Conservation (phyloP, 495 filamentous ascomycete species). For the Rhypophila decipiens region DNA sequence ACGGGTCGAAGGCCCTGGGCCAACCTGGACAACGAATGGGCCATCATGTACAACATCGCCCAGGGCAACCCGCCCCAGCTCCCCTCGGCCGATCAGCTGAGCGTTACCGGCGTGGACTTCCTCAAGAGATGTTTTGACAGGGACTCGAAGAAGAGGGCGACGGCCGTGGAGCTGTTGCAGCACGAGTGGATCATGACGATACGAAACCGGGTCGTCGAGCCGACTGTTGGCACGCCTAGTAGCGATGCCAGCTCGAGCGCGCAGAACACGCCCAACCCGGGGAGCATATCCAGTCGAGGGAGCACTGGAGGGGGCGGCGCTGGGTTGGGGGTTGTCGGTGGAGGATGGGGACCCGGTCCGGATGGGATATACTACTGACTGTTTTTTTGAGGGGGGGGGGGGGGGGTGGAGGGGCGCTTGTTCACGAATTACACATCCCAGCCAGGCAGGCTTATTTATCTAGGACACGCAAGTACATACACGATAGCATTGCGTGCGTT, state of each 20-base stretch:
- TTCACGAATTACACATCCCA: too few relatives aligned
- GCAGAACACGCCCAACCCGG: slow-evolving; percentile 29
- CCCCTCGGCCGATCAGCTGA: slow-evolving; percentile 76
- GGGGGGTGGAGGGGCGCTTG: too few relatives aligned
- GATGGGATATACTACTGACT: too few relatives aligned
- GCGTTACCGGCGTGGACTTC: slow-evolving; percentile 79
- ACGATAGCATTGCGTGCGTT: too few relatives aligned
- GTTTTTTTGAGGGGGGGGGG: too few relatives aligned
- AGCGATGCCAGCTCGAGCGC: slow-evolving; percentile 37
- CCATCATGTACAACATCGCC: slow-evolving; percentile 99
- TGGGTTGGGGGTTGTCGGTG: too few relatives aligned
- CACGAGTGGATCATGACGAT: slow-evolving; percentile 88
- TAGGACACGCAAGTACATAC: too few relatives aligned
- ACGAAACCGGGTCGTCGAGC: slow-evolving; percentile 49
- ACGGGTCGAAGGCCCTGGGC: slow-evolving; percentile 94
- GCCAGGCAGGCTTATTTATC: too few relatives aligned
- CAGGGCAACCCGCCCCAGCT: slow-evolving; percentile 88
- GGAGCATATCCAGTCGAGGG: slow-evolving; percentile 6
- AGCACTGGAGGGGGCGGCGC: slow-evolving; percentile 5
- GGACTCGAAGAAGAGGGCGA: slow-evolving; percentile 71
- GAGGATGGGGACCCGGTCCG: too few relatives aligned
- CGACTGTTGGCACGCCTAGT: slow-evolving; percentile 47
- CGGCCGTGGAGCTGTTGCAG: slow-evolving; percentile 83
- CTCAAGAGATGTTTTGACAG: slow-evolving; percentile 79
- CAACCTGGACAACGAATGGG: slow-evolving; percentile 98